phyloP scores from a whole-genome alignment of 805 yeast genomes.

The Teunomyces stri region DNA sequence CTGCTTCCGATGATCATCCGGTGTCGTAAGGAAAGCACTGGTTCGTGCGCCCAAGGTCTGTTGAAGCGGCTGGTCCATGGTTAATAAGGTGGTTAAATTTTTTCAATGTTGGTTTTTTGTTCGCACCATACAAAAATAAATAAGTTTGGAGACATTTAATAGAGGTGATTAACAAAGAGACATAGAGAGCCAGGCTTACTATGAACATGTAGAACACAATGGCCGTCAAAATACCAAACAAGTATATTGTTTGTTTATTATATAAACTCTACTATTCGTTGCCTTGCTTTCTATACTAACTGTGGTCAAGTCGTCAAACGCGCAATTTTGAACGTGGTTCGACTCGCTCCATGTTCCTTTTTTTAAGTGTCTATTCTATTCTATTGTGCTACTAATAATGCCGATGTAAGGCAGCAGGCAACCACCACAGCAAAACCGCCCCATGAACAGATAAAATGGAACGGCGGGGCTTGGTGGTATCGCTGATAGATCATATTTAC shows the following conservation, averaged over 20 bases:
- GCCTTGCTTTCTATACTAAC: no score
- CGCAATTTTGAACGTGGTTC: slow-evolving; percentile 53
- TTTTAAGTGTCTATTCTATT: neutral
- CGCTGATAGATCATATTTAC: slow-evolving; percentile 34
- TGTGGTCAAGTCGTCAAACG: slow-evolving; percentile 49
- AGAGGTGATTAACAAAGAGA: no score
- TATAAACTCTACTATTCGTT: no score
- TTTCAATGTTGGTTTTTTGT: neutral
- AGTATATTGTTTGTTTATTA: no score
- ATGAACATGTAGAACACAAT: no score
- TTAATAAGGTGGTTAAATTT: neutral
- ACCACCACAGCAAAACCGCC: slow-evolving; percentile 21
- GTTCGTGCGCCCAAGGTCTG: slow-evolving; percentile 55
- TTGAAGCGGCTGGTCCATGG: slow-evolving; percentile 47
- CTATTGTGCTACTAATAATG: neutral
- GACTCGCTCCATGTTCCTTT: slow-evolving; percentile 46
- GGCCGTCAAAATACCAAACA: no score
- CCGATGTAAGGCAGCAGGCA: slow-evolving; percentile 20
- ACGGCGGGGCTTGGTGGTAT: slow-evolving; percentile 24
- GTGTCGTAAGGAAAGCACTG: slow-evolving; percentile 59
- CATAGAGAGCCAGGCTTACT: no score
- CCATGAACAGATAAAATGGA: slow-evolving; percentile 25
- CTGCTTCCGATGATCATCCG: slow-evolving; percentile 68
- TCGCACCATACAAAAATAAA: neutral
- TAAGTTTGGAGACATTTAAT: no score